Conservation (phyloP, 2,329 filamentous ascomycete species). For the Botryosphaeria dothidea region DNA sequence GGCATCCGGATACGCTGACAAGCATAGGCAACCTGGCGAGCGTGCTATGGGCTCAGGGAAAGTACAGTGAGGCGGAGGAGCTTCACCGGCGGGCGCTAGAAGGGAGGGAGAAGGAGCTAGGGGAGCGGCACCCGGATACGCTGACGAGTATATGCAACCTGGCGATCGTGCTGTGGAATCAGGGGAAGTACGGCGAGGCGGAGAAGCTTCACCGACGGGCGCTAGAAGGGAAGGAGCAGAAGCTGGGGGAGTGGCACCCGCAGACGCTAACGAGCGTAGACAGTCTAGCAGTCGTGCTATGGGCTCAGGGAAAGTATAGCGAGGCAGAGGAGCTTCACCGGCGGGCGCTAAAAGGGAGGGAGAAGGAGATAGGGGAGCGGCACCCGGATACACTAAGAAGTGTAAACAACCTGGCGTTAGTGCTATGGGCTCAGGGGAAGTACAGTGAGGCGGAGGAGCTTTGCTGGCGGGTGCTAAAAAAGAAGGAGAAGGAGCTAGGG, state of each 20-base stretch:
- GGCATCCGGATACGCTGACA: not conserved
- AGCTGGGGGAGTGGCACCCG: conserved; percentile 8
- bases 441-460: not conserved
- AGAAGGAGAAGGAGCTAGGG: conserved; percentile 17
- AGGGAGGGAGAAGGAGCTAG: conserved; percentile 18
- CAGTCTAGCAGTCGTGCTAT: not conserved
- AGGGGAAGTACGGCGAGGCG: not conserved
- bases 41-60: not conserved
- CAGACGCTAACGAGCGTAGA: not conserved
- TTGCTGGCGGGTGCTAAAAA: not conserved
- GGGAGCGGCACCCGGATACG: not conserved
- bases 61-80: not conserved
- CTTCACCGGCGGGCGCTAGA: not conserved
- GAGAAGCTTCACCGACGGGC: not conserved
- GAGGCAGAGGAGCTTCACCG: not conserved
- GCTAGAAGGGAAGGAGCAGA: not conserved
- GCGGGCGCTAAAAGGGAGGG: not conserved
- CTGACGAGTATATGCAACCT: not conserved
- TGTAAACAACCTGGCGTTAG: not conserved
- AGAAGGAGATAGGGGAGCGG: conserved; percentile 18
- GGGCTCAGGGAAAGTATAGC: not conserved
- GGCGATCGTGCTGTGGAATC: not conserved
- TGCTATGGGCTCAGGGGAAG: not conserved
- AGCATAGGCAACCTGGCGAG: not conserved
- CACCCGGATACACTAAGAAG: not conserved